A percentile compares a stretch with the other conserved stretches of the same genome.
Conservation (phyloP, 2,329 filamentous ascomycete species). For the Xylariaceae sp. region DNA sequence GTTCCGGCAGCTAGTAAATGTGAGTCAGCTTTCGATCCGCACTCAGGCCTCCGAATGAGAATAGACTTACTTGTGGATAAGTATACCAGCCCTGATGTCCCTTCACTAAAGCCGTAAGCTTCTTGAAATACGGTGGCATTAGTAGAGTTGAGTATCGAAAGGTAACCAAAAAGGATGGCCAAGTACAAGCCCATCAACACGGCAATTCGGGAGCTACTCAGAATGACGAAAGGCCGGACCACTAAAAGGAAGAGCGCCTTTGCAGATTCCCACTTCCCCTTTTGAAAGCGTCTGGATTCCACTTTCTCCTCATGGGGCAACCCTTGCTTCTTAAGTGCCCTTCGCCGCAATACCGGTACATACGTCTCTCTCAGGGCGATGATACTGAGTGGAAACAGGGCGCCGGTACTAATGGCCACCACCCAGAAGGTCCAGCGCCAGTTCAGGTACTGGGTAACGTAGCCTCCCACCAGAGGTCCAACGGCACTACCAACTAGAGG, state of each 20-base stretch:
- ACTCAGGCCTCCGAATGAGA: background rate
- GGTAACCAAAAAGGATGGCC: slow-evolving; percentile 6
- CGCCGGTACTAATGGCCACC: background rate
- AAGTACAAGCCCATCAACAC: slow-evolving; percentile 3
- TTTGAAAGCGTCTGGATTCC: background rate
- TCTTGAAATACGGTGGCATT: slow-evolving; percentile 11
- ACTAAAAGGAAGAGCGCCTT: background rate
- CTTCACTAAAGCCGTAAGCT: slow-evolving; percentile 5
- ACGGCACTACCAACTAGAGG: slow-evolving; percentile 7
- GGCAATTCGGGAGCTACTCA: background rate
- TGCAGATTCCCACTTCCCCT: background rate
- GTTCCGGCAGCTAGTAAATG: slow-evolving; percentile 1
- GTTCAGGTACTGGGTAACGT: slow-evolving; percentile 10
- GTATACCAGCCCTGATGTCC: slow-evolving; percentile 7
- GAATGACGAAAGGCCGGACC: slow-evolving; percentile 4
- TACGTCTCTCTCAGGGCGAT: slow-evolving; percentile 11
- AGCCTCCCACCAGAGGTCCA: slow-evolving; percentile 5
- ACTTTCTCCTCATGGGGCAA: background rate
- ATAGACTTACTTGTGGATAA: slow-evolving; percentile 4
- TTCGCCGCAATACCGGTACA: background rate
- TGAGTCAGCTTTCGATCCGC: background rate
- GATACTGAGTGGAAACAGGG: background rate
- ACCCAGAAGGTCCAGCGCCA: slow-evolving; percentile 14
- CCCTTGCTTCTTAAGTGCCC: background rate
- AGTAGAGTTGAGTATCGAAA: slow-evolving; percentile 4